A percentile compares a stretch with the other conserved stretches of the same genome.
Conservation (phyloP, 768 basidiomycete genomes). For the Cubamyces sp. region DNA sequence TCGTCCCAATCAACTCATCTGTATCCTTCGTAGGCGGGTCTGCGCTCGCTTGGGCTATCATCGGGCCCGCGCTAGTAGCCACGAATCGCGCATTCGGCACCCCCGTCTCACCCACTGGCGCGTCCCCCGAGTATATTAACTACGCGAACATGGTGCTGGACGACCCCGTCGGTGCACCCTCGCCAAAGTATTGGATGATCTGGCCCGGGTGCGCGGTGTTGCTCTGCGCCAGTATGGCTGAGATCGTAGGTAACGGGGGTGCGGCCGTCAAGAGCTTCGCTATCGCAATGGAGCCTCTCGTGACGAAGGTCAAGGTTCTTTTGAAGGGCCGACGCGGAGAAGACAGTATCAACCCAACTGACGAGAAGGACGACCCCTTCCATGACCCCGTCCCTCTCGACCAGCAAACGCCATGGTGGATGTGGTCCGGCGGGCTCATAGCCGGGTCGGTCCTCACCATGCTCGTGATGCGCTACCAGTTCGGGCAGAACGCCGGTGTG, state of each 20-base stretch:
- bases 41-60: conserved; percentile 29
- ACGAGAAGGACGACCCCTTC: conserved; percentile 20
- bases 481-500: conserved; percentile 30
- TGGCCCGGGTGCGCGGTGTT: conserved; percentile 30
- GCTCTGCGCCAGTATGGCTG: conserved; percentile 26
- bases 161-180: conserved; percentile 28
- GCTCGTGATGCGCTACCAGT: conserved; percentile 30
- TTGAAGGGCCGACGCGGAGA: too few species aligned
- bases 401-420: conserved; percentile 28
- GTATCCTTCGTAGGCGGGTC: conserved; percentile 28
- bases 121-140: conserved; percentile 28
- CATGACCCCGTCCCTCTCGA: conserved; percentile 26
- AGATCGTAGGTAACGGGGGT: conserved; percentile 25
- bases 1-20: conserved; percentile 28
- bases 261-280: conserved; percentile 19
- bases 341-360: neutral
- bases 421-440: conserved; percentile 27
- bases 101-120: conserved; percentile 9
- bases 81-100: conserved; percentile 26
- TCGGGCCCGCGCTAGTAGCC: conserved; percentile 28
- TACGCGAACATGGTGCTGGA: conserved; percentile 29
- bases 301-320: neutral
- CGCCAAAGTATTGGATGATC: conserved; percentile 33
- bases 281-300: conserved; percentile 8
- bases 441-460: conserved; percentile 24